Evolutionary conservation across 2,329 filamentous ascomycete genomes (phyloP), one percentile per base, ranked within the genome.

Genomic region (Lasiodiplodia citricola): DNA sequence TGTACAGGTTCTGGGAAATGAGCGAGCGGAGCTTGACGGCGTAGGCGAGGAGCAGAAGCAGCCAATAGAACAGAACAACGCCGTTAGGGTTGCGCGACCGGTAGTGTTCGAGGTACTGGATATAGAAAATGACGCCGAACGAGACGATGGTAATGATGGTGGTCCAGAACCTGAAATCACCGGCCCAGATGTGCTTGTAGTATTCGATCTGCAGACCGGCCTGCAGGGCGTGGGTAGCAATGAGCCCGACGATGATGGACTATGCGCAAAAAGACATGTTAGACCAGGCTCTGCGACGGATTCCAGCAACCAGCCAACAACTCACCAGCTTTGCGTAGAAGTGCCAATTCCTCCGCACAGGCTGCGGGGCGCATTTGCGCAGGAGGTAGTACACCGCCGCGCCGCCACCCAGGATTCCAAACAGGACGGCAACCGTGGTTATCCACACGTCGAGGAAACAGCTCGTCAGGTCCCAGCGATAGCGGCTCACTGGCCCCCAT

Each of bases 381-480:
- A 94, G 79, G 65, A 98, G 84, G 84, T 92, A 92, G 88, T 91
- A 95, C 52, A 97, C 82, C 37, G 95, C 93, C 56, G 90, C 85
- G 8, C 89, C 86, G 69, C 96, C 96, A 71, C 91, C 86, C 28
- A 97, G 67, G 28, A 97, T 84, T 18, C 95, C 94, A 82, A 91
- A 96, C 16, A 85, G 86, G 8, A 65, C 50, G 10, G 93, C 92
- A 35, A 97, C 92, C 1, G 86, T 82, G 41, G 92, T 88, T 69
- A 98, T 88, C 88, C 93, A 94, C 25, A 97, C 88, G 79, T 99
- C 96, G 75, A 98, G 90, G 78, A 99, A 99, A 84, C 96, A 99
- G 51, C 96, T 95, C 18, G 96, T 98, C 76, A 99, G 94, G 82
- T 99, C 96, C 81, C 93, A 97, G 79, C 95, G 87, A 73, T 90